Percentiles rank a stretch among this genome's conserved stretches.
Evolutionary conservation across 345 rosid species (phyloP).

Genomic region (Citrus mangshanensis): DNA sequence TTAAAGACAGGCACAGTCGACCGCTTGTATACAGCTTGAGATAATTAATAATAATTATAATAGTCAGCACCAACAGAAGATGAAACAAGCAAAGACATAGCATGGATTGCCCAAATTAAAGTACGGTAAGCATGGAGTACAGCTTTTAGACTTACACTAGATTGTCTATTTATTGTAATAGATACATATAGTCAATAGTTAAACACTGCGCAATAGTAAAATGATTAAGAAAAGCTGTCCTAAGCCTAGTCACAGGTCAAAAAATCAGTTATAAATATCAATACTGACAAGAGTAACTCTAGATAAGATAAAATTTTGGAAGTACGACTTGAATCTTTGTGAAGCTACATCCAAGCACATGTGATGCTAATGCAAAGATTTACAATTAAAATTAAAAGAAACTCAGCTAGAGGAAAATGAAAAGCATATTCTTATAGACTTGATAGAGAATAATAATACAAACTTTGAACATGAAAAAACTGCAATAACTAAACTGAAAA

Average conservation of each 20-base stretch:
- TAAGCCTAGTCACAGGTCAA: not conserved
- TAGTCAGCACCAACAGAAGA: constrained; percentile 26
- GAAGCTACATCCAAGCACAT: not conserved
- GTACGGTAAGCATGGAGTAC: not conserved
- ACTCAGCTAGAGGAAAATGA: not conserved
- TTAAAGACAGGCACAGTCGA: constrained; percentile 82
- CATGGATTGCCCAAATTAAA: not conserved
- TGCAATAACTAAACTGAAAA: not conserved
- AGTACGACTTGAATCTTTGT: not conserved
- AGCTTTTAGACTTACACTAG: not conserved
- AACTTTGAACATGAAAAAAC: constrained; percentile 1
- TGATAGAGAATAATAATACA: not conserved
- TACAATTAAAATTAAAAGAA: not conserved
- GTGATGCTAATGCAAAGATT: not conserved
- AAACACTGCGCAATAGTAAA: not conserved
- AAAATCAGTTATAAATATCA: not conserved
- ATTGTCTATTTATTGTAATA: not conserved
- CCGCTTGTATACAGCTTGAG: constrained; percentile 76
- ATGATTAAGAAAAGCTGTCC: not conserved
- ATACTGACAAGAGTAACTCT: not conserved
- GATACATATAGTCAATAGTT: not conserved
- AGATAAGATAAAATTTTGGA: not conserved
- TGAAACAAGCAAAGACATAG: constrained; percentile 4
- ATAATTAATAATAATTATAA: constrained; percentile 26
- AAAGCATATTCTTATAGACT: not conserved